Evolutionary conservation across 495 filamentous ascomycete species (phyloP), one percentile per base, ranked within the genome.

Genomic region (Podospora sp.): DNA sequence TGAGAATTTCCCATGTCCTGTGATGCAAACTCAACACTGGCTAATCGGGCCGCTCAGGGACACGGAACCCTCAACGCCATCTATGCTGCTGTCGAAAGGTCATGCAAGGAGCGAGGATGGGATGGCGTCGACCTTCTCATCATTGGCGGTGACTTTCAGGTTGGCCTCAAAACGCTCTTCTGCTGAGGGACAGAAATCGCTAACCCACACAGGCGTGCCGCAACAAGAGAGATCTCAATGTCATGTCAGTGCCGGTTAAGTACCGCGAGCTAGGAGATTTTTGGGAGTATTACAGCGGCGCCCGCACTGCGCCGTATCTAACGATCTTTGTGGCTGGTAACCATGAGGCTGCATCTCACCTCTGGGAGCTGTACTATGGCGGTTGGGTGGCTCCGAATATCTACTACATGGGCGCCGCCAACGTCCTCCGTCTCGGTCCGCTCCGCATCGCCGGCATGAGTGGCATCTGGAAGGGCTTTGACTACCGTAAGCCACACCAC

Each of bases 351-450:
- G 88, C 90, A 67, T 92, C 90, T 35, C 84, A 97, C 74, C 76
- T 97, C 0, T 93, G 86, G 80, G 95, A 99, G 73, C 85, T 99
- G 2, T 96, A 92, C 80, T 96, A 98, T 75, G 95, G 95, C 50
- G 95, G 95, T 46, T 99, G 95, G 95, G 95, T 92, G 1, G 94
- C 94, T 0, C 93, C 91, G 20, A 97, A 94, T 62, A 99, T 99
- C 60, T 99, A 96, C 81, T 99, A 96, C 80, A 77, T 98, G 70
- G 95, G 95, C 51, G 93, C 93, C 14, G 91, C 95, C 26, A 96
- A 94, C 70, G 88, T 97, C 9, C 71, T 99, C 6, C 89, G 90
- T 18, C 84, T 92, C 58, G 94, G 94, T 2, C 87, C 90, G 1
- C 77, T 98, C 21, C 89, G 95, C 3, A 96, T 99, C 66, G 90